Evolutionary conservation across 331 rosid species (phyloP).

Genomic region (Rhamnella rubrinervis): DNA sequence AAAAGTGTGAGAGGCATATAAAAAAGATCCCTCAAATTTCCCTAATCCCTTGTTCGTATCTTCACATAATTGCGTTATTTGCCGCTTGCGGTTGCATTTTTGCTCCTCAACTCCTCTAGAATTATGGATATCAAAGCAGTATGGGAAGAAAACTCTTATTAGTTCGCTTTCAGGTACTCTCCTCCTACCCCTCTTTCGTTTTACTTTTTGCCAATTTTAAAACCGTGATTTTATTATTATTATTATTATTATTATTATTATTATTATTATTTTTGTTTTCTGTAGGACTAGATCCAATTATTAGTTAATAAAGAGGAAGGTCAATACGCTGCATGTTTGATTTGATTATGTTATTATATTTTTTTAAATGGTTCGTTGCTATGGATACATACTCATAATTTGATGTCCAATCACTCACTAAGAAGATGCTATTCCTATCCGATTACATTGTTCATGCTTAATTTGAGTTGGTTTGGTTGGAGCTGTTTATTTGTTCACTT

Average conservation of each 20-base stretch:
- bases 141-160: conserved; percentile 35
- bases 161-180: conserved; percentile 23
- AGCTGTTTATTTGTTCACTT: too few relatives aligned
- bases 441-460: too few relatives aligned
- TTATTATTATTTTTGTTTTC: too few relatives aligned
- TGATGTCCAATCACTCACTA: too few relatives aligned
- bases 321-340: too few relatives aligned
- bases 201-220: background rate
- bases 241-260: too few relatives aligned
- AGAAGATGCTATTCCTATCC: too few relatives aligned
- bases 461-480: too few relatives aligned
- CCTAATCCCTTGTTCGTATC: background rate
- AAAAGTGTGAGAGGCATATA: conserved; percentile 4
- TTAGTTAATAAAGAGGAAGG: background rate
- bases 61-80: background rate
- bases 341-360: background rate
- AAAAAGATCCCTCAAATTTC: conserved; percentile 12
- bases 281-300: conserved; percentile 22
- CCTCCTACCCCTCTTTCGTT: background rate
- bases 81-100: conserved; percentile 13
- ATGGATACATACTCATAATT: too few relatives aligned
- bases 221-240: background rate
- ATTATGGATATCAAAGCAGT: conserved; percentile 72
- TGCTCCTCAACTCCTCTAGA: conserved; percentile 25
- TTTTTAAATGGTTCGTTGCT: too few relatives aligned